Percentiles rank a stretch among this genome's conserved stretches.
phyloP scores from a whole-genome alignment of 257 asterid genomes.

The Solanum virginianum region DNA sequence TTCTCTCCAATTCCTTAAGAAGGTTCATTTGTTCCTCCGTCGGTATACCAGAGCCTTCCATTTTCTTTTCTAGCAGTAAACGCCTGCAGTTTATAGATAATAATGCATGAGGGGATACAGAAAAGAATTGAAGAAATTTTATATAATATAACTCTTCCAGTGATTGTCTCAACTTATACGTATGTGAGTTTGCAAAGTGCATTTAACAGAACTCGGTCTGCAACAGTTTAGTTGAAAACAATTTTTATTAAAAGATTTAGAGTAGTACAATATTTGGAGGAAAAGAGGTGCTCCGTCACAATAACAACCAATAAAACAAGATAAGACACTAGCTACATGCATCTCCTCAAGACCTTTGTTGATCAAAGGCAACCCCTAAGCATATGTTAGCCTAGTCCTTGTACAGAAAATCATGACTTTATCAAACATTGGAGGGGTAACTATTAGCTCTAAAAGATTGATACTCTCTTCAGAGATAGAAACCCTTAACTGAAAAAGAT shows the following conservation, averaged over 20 bases:
- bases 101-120: not conserved
- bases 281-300: not conserved
- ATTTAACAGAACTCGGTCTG: not conserved
- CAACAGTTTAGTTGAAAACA: not conserved
- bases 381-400: not conserved
- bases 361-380: not conserved
- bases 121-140: not conserved
- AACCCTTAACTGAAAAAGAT: not conserved
- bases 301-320: not conserved
- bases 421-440: not conserved
- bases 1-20: constrained; percentile 62
- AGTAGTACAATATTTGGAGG: not conserved
- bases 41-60: constrained; percentile 46
- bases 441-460: not conserved
- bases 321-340: not conserved
- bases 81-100: constrained; percentile 38
- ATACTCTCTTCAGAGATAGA: not conserved
- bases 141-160: not conserved
- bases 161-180: not conserved
- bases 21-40: constrained; percentile 60
- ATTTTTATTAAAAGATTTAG: not conserved
- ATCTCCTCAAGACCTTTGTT: not conserved
- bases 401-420: not conserved
- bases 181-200: not conserved
- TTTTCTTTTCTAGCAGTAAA: constrained; percentile 33